Evolutionary conservation across 2,329 filamentous ascomycete species (phyloP).

Genomic region (Aspergillus sp.): DNA sequence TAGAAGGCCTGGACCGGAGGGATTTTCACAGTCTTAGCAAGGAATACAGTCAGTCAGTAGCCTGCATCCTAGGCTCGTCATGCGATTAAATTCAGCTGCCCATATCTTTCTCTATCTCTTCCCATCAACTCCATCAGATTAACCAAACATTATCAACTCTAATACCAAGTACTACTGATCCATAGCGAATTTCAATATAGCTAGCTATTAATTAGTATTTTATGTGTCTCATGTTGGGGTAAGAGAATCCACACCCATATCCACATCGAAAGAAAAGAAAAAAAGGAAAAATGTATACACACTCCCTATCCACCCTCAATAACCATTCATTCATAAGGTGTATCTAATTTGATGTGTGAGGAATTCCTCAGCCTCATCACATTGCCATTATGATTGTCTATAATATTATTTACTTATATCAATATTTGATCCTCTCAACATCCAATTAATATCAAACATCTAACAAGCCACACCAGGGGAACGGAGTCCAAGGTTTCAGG

Average conservation of each 20-base stretch:
- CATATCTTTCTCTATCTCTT: too few relatives aligned
- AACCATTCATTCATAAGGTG: neutral
- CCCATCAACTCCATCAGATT: too few relatives aligned
- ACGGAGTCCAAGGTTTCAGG: neutral
- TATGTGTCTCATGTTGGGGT: neutral
- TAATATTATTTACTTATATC: too few relatives aligned
- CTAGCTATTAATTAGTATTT: too few relatives aligned
- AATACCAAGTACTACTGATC: too few relatives aligned
- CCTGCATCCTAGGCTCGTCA: too few relatives aligned
- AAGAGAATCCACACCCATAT: neutral
- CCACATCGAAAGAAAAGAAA: too few relatives aligned
- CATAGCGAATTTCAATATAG: too few relatives aligned
- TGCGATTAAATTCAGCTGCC: too few relatives aligned
- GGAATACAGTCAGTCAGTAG: too few relatives aligned
- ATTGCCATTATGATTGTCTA: neutral
- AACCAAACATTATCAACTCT: too few relatives aligned
- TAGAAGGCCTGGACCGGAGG: neutral
- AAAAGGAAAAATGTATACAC: too few relatives aligned
- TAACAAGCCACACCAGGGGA: neutral
- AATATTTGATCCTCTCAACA: neutral
- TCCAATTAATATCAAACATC: neutral
- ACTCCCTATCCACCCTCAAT: neutral
- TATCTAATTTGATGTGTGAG: constrained; percentile 1
- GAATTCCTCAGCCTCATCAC: neutral
- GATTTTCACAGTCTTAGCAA: neutral